Evolutionary conservation across 495 filamentous ascomycete genomes (phyloP), one percentile per base, ranked within the genome.

Genomic region (Neurospora pannonica): DNA sequence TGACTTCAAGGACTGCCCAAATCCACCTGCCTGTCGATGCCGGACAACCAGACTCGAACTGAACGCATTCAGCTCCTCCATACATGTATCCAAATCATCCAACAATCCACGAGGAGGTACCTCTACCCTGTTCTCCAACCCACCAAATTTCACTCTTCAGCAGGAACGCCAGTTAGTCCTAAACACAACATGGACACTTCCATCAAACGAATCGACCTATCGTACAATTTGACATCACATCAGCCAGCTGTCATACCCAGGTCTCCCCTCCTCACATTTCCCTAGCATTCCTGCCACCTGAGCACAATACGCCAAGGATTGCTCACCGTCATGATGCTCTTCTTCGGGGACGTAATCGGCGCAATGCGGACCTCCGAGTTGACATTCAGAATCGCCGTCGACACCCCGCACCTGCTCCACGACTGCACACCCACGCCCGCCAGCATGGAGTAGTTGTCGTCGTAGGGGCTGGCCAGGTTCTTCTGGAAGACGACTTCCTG

Each of bases 401-500:
- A 72, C 46, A 31, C 54, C 42, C 82, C 81, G 77, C 82, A 84
- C 37, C 72, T 71, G 54, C 78, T 78, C 73, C 76, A 83, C 48
- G 73, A 76, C 75, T 80, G 77, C 74, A 82, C 48, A 48, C 78
- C 77, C 72, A 81, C 79, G 70, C 79, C 79, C 19, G 81, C 77
- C 3, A 80, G 71, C 72, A 82, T 74, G 76, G 75, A 76, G 73
- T 83, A 82, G 75, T 78, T 79, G 74, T 79, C 75, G 39, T 79
- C 76, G 74, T 82, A 83, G 37, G 81, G 77, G 0, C 75, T 74
- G 70, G 75, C 70, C 7, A 79, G 54, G 72, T 82, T 81, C 72
- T 81, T 81, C 73, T 81, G 77, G 78, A 83, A 84, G 19, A 81
- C 79, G 1, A 80, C 78, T 71, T 79, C 77, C 71, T 82, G 80